A percentile compares a stretch with the other conserved stretches of the same genome.
Evolutionary conservation across 352 stramenopile species (phyloP).

Genomic region (Plasmopara muralis): DNA sequence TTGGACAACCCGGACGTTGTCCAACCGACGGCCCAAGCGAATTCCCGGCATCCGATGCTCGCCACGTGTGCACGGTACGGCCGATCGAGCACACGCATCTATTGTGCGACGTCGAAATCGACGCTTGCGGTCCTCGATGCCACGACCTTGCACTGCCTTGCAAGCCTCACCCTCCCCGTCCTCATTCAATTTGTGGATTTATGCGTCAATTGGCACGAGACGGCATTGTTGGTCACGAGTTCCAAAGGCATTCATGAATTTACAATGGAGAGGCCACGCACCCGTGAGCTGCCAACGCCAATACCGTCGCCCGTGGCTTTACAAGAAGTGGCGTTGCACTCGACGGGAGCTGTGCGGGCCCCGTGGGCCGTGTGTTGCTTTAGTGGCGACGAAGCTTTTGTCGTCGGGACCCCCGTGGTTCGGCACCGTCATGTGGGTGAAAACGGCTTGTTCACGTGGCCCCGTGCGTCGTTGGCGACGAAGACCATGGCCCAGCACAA

Average conservation of each 20-base stretch:
- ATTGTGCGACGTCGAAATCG: conserved; percentile 62
- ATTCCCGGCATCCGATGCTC: conserved; percentile 48
- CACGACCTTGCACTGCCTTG: conserved; percentile 37
- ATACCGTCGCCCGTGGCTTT: conserved; percentile 20
- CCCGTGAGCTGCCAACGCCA: background rate
- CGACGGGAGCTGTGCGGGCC: conserved; percentile 59
- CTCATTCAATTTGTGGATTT: conserved; percentile 69
- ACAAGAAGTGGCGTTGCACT: conserved; percentile 44
- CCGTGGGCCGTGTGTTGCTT: conserved; percentile 72
- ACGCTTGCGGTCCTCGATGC: conserved; percentile 54
- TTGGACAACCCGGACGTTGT: conserved; percentile 47
- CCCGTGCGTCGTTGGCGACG: conserved; percentile 29
- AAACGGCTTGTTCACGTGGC: conserved; percentile 76
- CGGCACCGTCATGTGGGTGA: conserved; percentile 74
- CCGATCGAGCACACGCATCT: conserved; percentile 47
- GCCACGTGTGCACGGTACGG: conserved; percentile 49
- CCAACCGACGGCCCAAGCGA: conserved; percentile 37
- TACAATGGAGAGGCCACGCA: conserved; percentile 6
- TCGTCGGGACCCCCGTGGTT: conserved; percentile 70
- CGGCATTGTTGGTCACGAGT: conserved; percentile 49
- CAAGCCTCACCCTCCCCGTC: conserved; percentile 40
- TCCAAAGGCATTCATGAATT: conserved; percentile 78
- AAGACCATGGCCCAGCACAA: conserved; percentile 59
- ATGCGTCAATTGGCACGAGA: conserved; percentile 44
- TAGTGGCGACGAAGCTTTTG: conserved; percentile 54